These are phyloP conservation scores for Candida germanica DNA, from an alignment of 805 yeast species.

Conservation along the genomic window DNA sequence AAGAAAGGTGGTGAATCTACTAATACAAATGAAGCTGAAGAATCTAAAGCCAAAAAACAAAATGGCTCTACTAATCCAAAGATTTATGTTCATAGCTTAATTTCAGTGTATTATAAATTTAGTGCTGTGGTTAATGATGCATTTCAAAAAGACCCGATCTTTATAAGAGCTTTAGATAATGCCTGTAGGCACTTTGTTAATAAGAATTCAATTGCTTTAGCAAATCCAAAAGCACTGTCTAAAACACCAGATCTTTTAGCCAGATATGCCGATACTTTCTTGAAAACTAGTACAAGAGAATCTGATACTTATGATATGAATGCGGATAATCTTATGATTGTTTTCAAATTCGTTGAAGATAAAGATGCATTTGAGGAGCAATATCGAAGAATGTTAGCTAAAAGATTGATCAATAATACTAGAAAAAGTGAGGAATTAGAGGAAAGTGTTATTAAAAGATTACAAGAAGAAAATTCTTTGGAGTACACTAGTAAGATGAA, in stretches of 20 bases:
- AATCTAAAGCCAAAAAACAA: constrained; percentile 15
- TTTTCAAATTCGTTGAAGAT: constrained; percentile 86
- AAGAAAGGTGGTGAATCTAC: constrained; percentile 30
- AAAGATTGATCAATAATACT: constrained; percentile 82
- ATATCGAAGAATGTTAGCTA: constrained; percentile 85
- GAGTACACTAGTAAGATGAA: constrained; percentile 94
- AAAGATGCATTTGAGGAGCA: constrained; percentile 93
- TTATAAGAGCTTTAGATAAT: constrained; percentile 82
- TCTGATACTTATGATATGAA: constrained; percentile 71
- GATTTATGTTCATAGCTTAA: constrained; percentile 71
- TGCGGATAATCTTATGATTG: constrained; percentile 79
- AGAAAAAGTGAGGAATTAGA: constrained; percentile 85
- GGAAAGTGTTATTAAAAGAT: constrained; percentile 75
- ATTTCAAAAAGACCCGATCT: constrained; percentile 69
- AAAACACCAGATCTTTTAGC: constrained; percentile 91
- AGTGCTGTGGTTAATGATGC: constrained; percentile 61
- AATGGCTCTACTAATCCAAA: constrained; percentile 58
- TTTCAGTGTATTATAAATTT: constrained; percentile 67
- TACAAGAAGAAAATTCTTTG: constrained; percentile 84
- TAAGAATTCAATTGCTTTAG: constrained; percentile 68
- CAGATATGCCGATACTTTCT: constrained; percentile 77
- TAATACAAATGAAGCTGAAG: constrained; percentile 12
- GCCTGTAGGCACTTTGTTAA: constrained; percentile 88
- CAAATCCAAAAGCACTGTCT: constrained; percentile 59
- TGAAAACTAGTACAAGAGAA: constrained; percentile 72